Percentiles rank a stretch among this genome's conserved stretches.
These are phyloP conservation scores for Paradendryphiella salina DNA, from an alignment of 2,329 filamentous ascomycete genomes.

Conservation along the genomic window DNA sequence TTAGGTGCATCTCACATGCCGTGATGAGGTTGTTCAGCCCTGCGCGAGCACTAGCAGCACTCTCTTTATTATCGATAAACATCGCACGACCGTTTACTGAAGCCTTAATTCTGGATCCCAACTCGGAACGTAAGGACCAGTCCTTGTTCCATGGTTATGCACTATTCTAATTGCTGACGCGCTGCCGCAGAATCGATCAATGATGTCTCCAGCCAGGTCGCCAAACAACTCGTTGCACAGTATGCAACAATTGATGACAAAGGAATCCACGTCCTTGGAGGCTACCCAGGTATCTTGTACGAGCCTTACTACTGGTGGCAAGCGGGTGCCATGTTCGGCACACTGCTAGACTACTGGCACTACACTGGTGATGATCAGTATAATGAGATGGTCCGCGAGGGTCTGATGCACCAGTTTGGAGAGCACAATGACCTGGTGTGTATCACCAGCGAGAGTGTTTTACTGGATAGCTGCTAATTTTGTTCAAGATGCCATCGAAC, in stretches of 20 bases:
- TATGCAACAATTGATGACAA: conserved; percentile 57
- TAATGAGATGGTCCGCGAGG: conserved; percentile 66
- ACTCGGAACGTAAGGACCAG: conserved; percentile 21
- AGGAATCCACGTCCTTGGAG: conserved; percentile 45
- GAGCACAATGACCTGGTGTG: conserved; percentile 35
- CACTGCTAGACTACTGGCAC: conserved; percentile 82
- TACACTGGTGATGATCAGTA: conserved; percentile 75
- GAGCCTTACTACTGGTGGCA: conserved; percentile 69
- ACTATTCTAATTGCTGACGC: conserved; percentile 1
- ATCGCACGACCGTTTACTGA: conserved; percentile 23
- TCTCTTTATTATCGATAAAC: conserved; percentile 29
- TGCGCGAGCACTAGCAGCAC: conserved; percentile 32
- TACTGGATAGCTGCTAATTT: not conserved
- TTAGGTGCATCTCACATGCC: conserved; percentile 21
- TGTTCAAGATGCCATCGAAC: conserved; percentile 37
- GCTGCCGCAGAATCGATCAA: conserved; percentile 51
- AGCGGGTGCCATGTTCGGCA: conserved; percentile 69
- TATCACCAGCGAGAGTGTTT: not conserved
- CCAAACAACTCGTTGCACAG: conserved; percentile 56
- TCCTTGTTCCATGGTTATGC: not conserved
- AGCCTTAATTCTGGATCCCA: conserved; percentile 33
- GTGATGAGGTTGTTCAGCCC: conserved; percentile 35
- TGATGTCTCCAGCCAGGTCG: conserved; percentile 50
- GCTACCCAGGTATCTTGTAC: conserved; percentile 51
- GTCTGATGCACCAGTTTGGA: conserved; percentile 40